phyloP scores from a whole-genome alignment of 2,329 filamentous ascomycete species.

The Dothiorella sarmentorum region DNA sequence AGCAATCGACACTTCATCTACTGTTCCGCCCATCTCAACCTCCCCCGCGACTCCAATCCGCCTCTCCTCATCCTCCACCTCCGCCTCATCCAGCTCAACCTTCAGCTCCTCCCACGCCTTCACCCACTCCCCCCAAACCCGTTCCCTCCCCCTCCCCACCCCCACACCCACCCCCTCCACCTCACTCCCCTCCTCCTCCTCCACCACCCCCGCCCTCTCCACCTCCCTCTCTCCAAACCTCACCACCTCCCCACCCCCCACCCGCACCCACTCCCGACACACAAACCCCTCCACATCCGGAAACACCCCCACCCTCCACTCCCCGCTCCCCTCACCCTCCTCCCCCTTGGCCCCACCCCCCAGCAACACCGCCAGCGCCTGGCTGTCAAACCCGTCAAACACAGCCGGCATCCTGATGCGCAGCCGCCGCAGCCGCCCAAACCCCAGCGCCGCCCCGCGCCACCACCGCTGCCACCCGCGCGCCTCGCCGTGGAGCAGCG shows the following conservation, averaged over 20 bases:
- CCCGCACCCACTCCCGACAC: too few relatives aligned
- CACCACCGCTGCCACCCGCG: constrained; percentile 15
- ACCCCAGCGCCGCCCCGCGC: neutral
- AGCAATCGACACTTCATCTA: too few relatives aligned
- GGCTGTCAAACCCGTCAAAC: neutral
- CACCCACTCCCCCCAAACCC: too few relatives aligned
- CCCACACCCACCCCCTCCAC: neutral
- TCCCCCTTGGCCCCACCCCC: neutral
- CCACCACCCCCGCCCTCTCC: neutral
- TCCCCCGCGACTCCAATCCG: too few relatives aligned
- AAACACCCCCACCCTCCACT: neutral
- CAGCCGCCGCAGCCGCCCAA: constrained; percentile 5
- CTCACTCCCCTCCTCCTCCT: neutral
- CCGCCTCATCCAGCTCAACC: neutral
- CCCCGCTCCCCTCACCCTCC: neutral
- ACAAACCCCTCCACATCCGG: too few relatives aligned
- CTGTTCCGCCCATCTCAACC: too few relatives aligned
- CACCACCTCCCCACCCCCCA: neutral
- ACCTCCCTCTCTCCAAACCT: neutral
- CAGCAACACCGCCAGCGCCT: neutral
- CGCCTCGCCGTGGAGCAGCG: neutral
- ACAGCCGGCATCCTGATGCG: neutral
- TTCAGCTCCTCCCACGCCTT: neutral
- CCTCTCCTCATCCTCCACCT: neutral
- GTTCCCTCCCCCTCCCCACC: neutral